A percentile compares a stretch with the other conserved stretches of the same genome.
These are phyloP conservation scores for Viola pubescens DNA, from an alignment of 441 rosid species.

Conservation along the genomic window DNA sequence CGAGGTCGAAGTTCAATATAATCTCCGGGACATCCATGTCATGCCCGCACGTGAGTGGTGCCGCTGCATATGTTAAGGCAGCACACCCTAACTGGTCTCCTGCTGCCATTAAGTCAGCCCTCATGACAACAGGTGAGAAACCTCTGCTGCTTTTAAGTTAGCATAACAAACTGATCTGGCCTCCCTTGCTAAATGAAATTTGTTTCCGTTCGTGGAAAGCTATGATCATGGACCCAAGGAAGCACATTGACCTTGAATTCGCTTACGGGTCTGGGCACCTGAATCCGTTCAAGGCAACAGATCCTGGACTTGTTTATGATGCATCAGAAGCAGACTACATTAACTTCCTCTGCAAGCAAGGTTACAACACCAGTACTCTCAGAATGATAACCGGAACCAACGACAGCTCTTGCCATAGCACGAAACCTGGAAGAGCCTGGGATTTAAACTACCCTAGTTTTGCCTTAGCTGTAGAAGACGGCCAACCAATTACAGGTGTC, in stretches of 20 bases:
- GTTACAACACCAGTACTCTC: slow-evolving; percentile 26
- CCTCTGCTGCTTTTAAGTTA: neutral
- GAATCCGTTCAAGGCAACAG: slow-evolving; percentile 20
- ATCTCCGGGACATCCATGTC: slow-evolving; percentile 89
- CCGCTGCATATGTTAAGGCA: slow-evolving; percentile 59
- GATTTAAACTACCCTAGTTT: slow-evolving; percentile 67
- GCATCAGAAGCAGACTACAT: slow-evolving; percentile 20
- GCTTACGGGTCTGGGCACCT: slow-evolving; percentile 37
- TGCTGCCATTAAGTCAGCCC: slow-evolving; percentile 65
- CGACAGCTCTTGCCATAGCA: slow-evolving; percentile 39
- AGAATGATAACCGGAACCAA: slow-evolving; percentile 24
- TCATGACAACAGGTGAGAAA: slow-evolving; percentile 61
- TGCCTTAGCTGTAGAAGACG: slow-evolving; percentile 33
- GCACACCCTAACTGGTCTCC: slow-evolving; percentile 57
- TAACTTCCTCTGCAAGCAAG: slow-evolving; percentile 37
- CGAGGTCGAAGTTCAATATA: slow-evolving; percentile 37
- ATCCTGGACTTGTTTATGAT: slow-evolving; percentile 32
- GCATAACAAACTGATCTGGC: neutral
- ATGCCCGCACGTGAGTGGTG: slow-evolving; percentile 69
- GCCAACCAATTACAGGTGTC: slow-evolving; percentile 14
- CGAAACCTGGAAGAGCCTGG: slow-evolving; percentile 38
- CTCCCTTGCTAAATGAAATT: neutral
- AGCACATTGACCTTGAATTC: slow-evolving; percentile 48
- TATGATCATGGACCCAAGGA: slow-evolving; percentile 43
- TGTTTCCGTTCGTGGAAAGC: slow-evolving; percentile 34